phyloP scores from a whole-genome alignment of 2,329 filamentous ascomycete species.

The Pestalotiopsis sp. region DNA sequence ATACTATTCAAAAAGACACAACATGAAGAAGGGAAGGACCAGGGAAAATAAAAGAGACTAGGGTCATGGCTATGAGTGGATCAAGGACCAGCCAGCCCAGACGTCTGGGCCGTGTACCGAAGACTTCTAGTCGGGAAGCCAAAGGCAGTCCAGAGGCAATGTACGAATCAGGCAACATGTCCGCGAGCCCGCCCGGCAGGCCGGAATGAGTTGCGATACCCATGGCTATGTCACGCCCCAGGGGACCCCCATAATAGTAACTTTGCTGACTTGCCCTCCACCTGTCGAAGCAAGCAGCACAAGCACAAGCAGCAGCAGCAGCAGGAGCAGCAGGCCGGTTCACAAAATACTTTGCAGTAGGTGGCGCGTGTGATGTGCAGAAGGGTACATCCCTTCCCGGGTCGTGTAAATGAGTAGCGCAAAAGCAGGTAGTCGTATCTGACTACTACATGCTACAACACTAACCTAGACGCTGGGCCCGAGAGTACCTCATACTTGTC shows the following conservation, averaged over 20 bases:
- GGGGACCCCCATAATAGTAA: conserved; percentile 17
- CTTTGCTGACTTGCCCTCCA: conserved; percentile 10
- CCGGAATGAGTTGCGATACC: conserved; percentile 18
- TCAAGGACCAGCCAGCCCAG: neutral
- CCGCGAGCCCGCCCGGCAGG: conserved; percentile 11
- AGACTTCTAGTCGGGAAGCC: conserved; percentile 13
- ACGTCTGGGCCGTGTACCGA: conserved; percentile 15
- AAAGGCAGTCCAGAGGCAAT: conserved; percentile 2
- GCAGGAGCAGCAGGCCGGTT: no score
- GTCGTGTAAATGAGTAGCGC: neutral
- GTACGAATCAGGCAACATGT: conserved; percentile 19
- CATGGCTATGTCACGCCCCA: neutral
- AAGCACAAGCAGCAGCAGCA: no score
- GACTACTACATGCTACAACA: neutral
- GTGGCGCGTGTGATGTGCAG: neutral
- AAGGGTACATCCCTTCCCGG: conserved; percentile 1
- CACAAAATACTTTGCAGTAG: conserved; percentile 5
- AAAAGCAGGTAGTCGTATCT: neutral
- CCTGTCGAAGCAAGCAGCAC: neutral
- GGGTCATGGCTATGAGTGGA: conserved; percentile 16
- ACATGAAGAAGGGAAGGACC: neutral
- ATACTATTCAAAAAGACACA: neutral
- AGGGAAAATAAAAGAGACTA: neutral
- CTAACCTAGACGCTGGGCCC: neutral
- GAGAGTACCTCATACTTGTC: neutral